Evolutionary conservation across 306 rosid species (phyloP).

Genomic region (Vigna angularis): DNA sequence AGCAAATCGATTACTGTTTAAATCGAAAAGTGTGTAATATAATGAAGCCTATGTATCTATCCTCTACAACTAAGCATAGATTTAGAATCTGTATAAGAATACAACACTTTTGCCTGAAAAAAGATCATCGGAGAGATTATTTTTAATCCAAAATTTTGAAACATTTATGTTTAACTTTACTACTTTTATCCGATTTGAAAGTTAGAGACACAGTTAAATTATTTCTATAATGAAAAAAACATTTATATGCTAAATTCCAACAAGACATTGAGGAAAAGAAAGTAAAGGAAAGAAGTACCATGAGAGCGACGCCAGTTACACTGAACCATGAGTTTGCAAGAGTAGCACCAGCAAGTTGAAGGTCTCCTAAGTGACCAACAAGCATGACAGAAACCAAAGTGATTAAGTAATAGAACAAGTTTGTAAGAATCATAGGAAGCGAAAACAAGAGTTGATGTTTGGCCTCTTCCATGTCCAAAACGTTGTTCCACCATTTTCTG

Average conservation of each 20-base stretch:
- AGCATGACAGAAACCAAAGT: constrained; percentile 84
- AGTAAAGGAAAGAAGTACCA: constrained; percentile 52
- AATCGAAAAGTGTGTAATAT: neutral
- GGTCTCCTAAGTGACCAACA: constrained; percentile 87
- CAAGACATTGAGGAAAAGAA: neutral
- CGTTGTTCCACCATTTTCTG: constrained; percentile 48
- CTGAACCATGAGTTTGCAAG: constrained; percentile 82
- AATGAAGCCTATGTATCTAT: neutral
- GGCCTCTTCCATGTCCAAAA: constrained; percentile 68
- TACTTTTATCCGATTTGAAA: too few relatives aligned
- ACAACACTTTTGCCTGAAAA: neutral
- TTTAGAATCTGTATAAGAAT: neutral
- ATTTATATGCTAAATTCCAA: neutral
- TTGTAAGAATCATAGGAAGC: constrained; percentile 78
- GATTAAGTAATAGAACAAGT: constrained; percentile 61
- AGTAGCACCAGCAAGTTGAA: constrained; percentile 79
- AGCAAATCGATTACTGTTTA: neutral
- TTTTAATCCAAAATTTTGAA: too few relatives aligned
- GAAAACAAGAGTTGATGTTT: constrained; percentile 65
- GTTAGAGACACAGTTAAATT: too few relatives aligned
- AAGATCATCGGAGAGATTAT: too few relatives aligned
- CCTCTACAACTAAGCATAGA: neutral
- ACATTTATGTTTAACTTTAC: too few relatives aligned
- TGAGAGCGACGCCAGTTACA: constrained; percentile 71
- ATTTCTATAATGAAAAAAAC: too few relatives aligned